phyloP scores from a whole-genome alignment of 306 rosid species.

The Fragaria nilgerrensis region DNA sequence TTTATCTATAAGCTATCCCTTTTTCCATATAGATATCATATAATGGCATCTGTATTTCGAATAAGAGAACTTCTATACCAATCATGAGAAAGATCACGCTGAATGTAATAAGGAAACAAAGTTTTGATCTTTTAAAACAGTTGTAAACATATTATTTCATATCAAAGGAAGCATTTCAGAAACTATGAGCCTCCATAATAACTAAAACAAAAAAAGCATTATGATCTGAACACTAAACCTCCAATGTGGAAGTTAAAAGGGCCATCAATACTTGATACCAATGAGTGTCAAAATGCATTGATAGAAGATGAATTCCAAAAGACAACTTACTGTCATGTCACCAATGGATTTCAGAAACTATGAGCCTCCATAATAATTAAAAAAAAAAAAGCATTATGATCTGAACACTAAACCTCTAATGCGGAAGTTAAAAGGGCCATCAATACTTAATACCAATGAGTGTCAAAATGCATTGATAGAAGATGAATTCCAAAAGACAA shows the following conservation, averaged over 20 bases:
- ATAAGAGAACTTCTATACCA: background rate
- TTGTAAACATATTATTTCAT: background rate
- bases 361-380: background rate
- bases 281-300: background rate
- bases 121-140: background rate
- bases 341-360: constrained; percentile 55
- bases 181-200: background rate
- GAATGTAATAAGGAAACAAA: background rate
- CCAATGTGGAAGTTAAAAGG: too few species aligned
- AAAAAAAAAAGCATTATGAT: background rate
- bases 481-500: constrained; percentile 18
- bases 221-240: too few species aligned
- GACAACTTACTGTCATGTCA: constrained; percentile 89
- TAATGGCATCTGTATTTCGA: background rate
- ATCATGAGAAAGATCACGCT: background rate
- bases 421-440: background rate
- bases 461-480: background rate
- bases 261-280: background rate
- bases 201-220: background rate
- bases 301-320: background rate
- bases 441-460: background rate
- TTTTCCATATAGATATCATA: background rate
- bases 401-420: background rate
- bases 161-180: background rate
- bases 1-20: background rate